Evolutionary conservation across 225 moss, liverwort and hornwort species (phyloP).

Genomic region (Straminergon stramineum): DNA sequence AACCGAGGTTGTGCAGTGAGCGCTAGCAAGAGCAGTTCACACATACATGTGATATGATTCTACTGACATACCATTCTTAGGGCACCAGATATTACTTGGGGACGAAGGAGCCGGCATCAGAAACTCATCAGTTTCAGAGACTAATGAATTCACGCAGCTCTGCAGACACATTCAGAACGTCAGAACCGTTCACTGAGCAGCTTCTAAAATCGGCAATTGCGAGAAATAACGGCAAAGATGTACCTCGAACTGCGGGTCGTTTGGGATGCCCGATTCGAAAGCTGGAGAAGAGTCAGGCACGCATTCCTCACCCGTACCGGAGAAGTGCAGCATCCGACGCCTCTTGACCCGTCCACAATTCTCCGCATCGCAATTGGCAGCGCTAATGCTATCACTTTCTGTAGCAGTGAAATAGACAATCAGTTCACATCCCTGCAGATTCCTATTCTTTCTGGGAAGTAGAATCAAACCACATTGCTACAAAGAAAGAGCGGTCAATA

Average conservation of each 20-base stretch:
- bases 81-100: constrained; percentile 29
- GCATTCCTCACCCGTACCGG: constrained; percentile 24
- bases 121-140: constrained; percentile 36
- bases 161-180: not conserved
- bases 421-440: not conserved
- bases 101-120: constrained; percentile 36
- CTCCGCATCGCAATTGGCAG: constrained; percentile 14
- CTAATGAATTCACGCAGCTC: constrained; percentile 24
- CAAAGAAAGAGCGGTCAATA: not conserved
- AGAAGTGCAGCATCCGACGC: constrained; percentile 56
- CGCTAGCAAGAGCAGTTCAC: not conserved
- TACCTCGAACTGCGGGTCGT: constrained; percentile 34
- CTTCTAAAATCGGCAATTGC: not conserved
- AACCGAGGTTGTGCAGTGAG: not conserved
- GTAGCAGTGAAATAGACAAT: not conserved
- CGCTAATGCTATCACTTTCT: constrained; percentile 28
- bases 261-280: constrained; percentile 15
- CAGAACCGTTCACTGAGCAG: not conserved
- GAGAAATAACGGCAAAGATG: not conserved
- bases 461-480: not conserved
- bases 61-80: constrained; percentile 14
- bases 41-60: not conserved
- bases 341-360: constrained; percentile 46
- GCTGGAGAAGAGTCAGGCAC: constrained; percentile 28
- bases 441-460: not conserved